A percentile compares a stretch with the other conserved stretches of the same genome.
Conservation (phyloP, 805 yeast species). For the Wickerhamomyces alni region DNA sequence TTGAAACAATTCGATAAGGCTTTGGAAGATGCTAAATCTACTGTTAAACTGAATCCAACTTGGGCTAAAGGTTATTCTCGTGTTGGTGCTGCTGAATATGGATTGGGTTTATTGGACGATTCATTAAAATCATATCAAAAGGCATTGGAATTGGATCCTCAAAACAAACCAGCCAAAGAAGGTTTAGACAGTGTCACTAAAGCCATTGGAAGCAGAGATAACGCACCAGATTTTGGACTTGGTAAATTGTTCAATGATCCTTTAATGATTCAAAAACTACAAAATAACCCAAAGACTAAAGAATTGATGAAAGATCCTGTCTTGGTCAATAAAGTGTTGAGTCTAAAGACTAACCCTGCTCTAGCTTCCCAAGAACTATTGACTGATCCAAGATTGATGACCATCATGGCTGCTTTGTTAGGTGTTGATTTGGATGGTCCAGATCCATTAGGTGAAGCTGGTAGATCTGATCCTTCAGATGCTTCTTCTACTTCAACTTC, state of each 20-base stretch:
- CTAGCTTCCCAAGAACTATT: slow-evolving; percentile 64
- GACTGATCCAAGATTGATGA: slow-evolving; percentile 82
- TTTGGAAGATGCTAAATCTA: slow-evolving; percentile 75
- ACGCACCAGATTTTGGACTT: slow-evolving; percentile 66
- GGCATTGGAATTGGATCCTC: slow-evolving; percentile 75
- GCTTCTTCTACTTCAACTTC: slow-evolving; percentile 22
- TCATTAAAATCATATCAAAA: slow-evolving; percentile 68
- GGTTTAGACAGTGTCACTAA: slow-evolving; percentile 70
- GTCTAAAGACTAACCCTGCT: slow-evolving; percentile 66
- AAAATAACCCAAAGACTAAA: slow-evolving; percentile 79
- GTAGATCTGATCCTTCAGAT: slow-evolving; percentile 8
- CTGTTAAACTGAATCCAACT: slow-evolving; percentile 70
- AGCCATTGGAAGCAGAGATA: slow-evolving; percentile 42
- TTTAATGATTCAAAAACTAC: slow-evolving; percentile 64
- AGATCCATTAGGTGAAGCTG: slow-evolving; percentile 16
- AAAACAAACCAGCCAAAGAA: slow-evolving; percentile 79
- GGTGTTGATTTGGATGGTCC: slow-evolving; percentile 63
- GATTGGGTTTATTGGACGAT: slow-evolving; percentile 73
- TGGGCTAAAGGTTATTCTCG: slow-evolving; percentile 98
- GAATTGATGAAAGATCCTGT: slow-evolving; percentile 84
- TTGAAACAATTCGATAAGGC: slow-evolving; percentile 69
- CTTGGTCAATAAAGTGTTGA: slow-evolving; percentile 61
- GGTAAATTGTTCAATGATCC: slow-evolving; percentile 80
- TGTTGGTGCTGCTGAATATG: slow-evolving; percentile 87
- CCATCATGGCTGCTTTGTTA: slow-evolving; percentile 76